Evolutionary conservation across 2,329 filamentous ascomycete genomes (phyloP).

Genomic region (Colletotrichum falcatum): DNA sequence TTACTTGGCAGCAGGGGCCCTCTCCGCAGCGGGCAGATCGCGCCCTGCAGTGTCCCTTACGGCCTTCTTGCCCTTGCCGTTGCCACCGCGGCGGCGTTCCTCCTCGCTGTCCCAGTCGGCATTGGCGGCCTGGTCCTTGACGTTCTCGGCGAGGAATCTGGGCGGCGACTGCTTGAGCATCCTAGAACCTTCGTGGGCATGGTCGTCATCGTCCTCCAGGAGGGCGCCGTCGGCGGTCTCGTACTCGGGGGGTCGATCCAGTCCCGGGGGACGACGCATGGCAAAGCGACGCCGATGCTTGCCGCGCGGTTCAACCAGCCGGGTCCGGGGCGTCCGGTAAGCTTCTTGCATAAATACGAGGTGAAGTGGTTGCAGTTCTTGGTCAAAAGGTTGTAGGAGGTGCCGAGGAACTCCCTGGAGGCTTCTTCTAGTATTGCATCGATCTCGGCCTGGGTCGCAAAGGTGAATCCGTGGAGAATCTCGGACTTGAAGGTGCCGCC

Average conservation of each 20-base stretch:
- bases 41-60: conserved; percentile 64
- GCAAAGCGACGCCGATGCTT: conserved; percentile 83
- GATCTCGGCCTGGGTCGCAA: conserved; percentile 76
- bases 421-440: conserved; percentile 75
- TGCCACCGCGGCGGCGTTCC: conserved; percentile 54
- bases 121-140: conserved; percentile 46
- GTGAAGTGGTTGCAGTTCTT: conserved; percentile 94
- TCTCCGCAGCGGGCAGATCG: conserved; percentile 63
- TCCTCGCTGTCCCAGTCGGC: conserved; percentile 60
- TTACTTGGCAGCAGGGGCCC: conserved; percentile 53
- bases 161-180: conserved; percentile 63
- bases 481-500: conserved; percentile 81
- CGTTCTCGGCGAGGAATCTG: conserved; percentile 45
- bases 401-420: conserved; percentile 79
- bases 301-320: conserved; percentile 86
- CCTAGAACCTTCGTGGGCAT: conserved; percentile 64
- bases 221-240: conserved; percentile 79
- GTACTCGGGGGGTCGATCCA: conserved; percentile 86
- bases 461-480: conserved; percentile 83
- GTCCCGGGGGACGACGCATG: conserved; percentile 84
- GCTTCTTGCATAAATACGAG: conserved; percentile 76
- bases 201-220: conserved; percentile 67
- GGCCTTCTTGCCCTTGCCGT: conserved; percentile 58
- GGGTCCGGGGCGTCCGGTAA: conserved; percentile 78
- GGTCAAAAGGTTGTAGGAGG: conserved; percentile 83